phyloP scores from a whole-genome alignment of 2,329 filamentous ascomycete species.

The Pleomassaria siparia region DNA sequence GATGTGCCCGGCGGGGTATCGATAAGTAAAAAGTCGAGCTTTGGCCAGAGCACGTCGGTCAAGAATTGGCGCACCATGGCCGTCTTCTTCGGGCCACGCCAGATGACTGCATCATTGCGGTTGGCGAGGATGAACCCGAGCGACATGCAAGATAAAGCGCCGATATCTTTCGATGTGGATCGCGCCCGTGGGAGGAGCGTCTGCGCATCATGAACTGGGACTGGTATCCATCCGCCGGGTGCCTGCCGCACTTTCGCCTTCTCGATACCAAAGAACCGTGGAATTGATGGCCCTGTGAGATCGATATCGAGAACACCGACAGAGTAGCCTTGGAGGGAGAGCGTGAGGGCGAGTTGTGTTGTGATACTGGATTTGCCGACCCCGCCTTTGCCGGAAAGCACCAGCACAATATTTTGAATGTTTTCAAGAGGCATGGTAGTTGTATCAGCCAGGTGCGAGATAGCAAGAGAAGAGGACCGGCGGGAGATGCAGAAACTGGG shows the following conservation, averaged over 20 bases:
- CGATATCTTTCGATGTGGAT: conserved; percentile 46
- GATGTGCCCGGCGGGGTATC: conserved; percentile 96
- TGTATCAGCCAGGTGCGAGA: conserved; percentile 24
- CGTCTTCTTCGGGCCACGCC: conserved; percentile 97
- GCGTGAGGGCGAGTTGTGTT: conserved; percentile 87
- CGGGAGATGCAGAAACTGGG: neutral
- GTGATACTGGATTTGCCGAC: conserved; percentile 99
- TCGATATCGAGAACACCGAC: conserved; percentile 97
- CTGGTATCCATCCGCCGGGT: conserved; percentile 88
- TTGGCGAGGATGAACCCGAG: conserved; percentile 84
- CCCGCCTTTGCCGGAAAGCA: conserved; percentile 94
- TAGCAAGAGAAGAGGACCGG: neutral
- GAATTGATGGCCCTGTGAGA: conserved; percentile 93
- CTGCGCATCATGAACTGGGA: conserved; percentile 70
- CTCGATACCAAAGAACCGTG: conserved; percentile 90
- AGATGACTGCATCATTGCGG: conserved; percentile 89
- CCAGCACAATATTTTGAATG: conserved; percentile 76
- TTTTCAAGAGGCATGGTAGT: conserved; percentile 64
- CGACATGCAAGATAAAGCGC: conserved; percentile 81
- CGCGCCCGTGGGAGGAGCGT: conserved; percentile 17
- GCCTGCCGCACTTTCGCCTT: conserved; percentile 86
- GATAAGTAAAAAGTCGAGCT: conserved; percentile 87
- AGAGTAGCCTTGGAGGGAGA: conserved; percentile 80
- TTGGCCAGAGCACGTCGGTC: conserved; percentile 83
- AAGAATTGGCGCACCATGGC: conserved; percentile 98